Conservation (phyloP, 148 eudicot species). For the Drosera capensis region DNA sequence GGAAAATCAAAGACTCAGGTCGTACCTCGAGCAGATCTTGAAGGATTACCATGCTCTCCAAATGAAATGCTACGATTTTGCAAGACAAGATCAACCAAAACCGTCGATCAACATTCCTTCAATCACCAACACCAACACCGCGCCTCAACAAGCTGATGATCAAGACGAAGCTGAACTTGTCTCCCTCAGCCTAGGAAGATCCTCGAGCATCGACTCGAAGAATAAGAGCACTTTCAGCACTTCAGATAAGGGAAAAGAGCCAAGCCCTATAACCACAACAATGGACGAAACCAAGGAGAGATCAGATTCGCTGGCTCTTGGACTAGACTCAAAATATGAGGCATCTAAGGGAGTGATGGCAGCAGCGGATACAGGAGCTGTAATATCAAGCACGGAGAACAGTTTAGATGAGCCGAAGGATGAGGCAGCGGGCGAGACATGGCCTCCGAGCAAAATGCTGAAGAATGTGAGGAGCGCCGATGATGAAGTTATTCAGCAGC, state of each 20-base stretch:
- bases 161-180: slow-evolving; percentile 27
- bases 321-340: slow-evolving; percentile 33
- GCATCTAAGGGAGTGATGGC: not conserved
- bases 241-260: not conserved
- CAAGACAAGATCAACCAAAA: slow-evolving; percentile 14
- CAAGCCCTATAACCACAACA: too few relatives aligned
- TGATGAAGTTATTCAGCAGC: slow-evolving; percentile 50
- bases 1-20: slow-evolving; percentile 64
- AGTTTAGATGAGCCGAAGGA: slow-evolving; percentile 34
- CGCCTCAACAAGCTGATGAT: not conserved
- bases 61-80: slow-evolving; percentile 28
- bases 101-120: not conserved
- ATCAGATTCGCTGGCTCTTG: slow-evolving; percentile 26
- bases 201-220: slow-evolving; percentile 21
- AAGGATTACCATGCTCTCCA: slow-evolving; percentile 56
- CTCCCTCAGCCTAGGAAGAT: slow-evolving; percentile 65
- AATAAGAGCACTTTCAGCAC: slow-evolving; percentile 3
- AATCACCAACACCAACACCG: slow-evolving; percentile 4
- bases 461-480: slow-evolving; percentile 28
- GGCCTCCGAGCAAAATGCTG: slow-evolving; percentile 12
- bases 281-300: slow-evolving; percentile 8
- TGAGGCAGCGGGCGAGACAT: slow-evolving; percentile 16
- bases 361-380: slow-evolving; percentile 4
- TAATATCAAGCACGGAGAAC: slow-evolving; percentile 21
- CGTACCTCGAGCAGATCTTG: slow-evolving; percentile 31